A percentile compares a stretch with the other conserved stretches of the same genome.
Conservation (phyloP, 108 stramenopile species). For the Pseudonitzschia multiseries region DNA sequence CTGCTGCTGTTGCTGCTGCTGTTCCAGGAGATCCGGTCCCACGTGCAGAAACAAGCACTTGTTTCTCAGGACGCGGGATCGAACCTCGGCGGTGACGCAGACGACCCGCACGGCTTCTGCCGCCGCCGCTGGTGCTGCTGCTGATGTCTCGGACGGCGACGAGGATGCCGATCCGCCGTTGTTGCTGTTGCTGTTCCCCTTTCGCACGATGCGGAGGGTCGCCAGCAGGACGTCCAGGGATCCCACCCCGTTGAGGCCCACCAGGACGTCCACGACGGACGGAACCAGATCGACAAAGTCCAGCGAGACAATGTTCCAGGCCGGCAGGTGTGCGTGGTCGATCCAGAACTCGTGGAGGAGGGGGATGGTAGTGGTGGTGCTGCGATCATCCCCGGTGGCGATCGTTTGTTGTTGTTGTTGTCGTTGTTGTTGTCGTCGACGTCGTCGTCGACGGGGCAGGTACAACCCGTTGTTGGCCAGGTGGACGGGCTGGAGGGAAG, state of each 20-base stretch:
- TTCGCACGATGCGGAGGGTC: neutral
- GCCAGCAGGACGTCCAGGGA: neutral
- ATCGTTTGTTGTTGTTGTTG: neutral
- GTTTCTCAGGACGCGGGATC: neutral
- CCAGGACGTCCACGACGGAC: neutral
- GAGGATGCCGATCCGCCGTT: too few species aligned
- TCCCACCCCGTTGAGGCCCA: neutral
- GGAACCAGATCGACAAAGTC: conserved; percentile 2
- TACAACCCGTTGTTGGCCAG: neutral
- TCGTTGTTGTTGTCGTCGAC: too few species aligned
- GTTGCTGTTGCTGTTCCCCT: too few species aligned
- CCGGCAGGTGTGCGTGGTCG: neutral
- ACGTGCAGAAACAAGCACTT: neutral
- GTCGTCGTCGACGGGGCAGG: too few species aligned
- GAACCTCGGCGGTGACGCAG: neutral
- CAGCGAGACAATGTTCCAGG: neutral
- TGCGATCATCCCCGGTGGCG: neutral
- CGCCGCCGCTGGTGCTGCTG: too few species aligned
- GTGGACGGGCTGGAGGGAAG: neutral
- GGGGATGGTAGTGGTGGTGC: too few species aligned
- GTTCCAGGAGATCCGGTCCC: neutral
- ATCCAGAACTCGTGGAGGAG: neutral
- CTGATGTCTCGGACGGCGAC: too few species aligned
- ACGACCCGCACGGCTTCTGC: neutral
- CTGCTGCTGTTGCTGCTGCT: too few species aligned